Conservation (phyloP, 2,329 filamentous ascomycete genomes). For the Alternaria novae-zelandiae region DNA sequence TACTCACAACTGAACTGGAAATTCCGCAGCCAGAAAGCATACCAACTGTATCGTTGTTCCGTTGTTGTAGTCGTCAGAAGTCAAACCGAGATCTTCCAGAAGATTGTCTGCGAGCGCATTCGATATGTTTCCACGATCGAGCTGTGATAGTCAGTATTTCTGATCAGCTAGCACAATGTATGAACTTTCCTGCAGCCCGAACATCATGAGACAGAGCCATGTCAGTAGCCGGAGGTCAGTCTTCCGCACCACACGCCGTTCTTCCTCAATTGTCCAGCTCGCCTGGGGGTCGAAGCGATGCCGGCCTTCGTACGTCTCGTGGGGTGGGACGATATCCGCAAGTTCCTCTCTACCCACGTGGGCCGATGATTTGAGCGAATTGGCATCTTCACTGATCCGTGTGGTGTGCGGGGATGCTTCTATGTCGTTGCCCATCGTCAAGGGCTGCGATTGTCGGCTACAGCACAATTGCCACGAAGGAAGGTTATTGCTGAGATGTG, state of each 20-base stretch:
- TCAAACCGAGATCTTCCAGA: constrained; percentile 37
- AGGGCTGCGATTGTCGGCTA: not conserved
- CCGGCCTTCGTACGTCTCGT: constrained; percentile 58
- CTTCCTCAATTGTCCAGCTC: constrained; percentile 63
- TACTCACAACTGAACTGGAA: constrained; percentile 49
- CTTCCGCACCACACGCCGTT: constrained; percentile 60
- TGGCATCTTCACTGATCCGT: constrained; percentile 31
- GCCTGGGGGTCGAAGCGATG: constrained; percentile 64
- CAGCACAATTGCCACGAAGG: not conserved
- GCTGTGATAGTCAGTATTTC: constrained; percentile 42
- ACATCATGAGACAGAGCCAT: constrained; percentile 51
- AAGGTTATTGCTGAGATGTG: not conserved
- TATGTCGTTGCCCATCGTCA: constrained; percentile 34
- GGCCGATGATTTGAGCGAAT: constrained; percentile 30
- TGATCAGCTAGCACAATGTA: not conserved
- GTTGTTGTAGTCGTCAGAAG: constrained; percentile 44
- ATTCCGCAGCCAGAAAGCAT: constrained; percentile 72
- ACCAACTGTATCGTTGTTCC: constrained; percentile 69
- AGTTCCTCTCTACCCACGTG: constrained; percentile 38
- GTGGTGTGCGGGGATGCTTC: constrained; percentile 22
- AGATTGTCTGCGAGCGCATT: constrained; percentile 43
- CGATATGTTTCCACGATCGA: constrained; percentile 55
- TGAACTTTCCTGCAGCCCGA: constrained; percentile 39
- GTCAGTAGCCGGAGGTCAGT: constrained; percentile 45
- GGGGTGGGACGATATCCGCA: constrained; percentile 47